Base-by-base conservation (phyloP, 352 stramenopile species). In the Globisporangium takayamanum region DNA sequence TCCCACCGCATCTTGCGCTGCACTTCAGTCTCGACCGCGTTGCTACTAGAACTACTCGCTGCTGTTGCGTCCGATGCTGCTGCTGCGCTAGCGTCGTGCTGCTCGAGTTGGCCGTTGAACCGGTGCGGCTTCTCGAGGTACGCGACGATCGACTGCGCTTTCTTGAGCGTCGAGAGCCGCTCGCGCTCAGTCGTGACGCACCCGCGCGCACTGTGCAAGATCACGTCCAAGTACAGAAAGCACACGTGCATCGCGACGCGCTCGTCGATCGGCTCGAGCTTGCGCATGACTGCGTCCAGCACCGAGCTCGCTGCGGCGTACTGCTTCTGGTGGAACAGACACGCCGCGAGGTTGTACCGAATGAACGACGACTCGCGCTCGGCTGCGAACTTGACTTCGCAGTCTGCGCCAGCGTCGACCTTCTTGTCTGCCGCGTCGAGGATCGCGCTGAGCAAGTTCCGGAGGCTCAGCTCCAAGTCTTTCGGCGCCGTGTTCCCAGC, bases 191-290 rank as follows among this genome's bases (percentile, higher is more conserved):
- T 87, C 50, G 71, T 81, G 15, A 95, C 86, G 58, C 88, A 90
- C 37, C 86, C 85, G 8, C 88, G 81, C 25, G 80, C 91, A 60
- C 86, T 95, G 67, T 96, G 88, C 59, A 96, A 67, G 36, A 97
- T 89, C 44, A 97, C 84, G 67, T 97, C 91, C 36, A 97, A 66
- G 59, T 96, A 94, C 59, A 97, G 66, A 64, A 97, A 96, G 75
- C 89, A 95, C 42, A 96, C 88, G 74, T 97, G 88, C 82, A 97
- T 96, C 14, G 89, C 89, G 50, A 97, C 83, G 50, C 80, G 81
- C 61, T 97, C 89, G 68, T 97, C 89, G 57, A 97, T 81, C 25
- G 88, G 83, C 49, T 96, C 90, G 53, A 97, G 88, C 63, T 93
- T 89, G 58, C 86, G 81, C 70, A 97, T 83, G 26, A 97, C 72